Percentiles rank a stretch among this genome's conserved stretches.
phyloP scores from a whole-genome alignment of 177 flowering plant species.

The Vitis hybrid region DNA sequence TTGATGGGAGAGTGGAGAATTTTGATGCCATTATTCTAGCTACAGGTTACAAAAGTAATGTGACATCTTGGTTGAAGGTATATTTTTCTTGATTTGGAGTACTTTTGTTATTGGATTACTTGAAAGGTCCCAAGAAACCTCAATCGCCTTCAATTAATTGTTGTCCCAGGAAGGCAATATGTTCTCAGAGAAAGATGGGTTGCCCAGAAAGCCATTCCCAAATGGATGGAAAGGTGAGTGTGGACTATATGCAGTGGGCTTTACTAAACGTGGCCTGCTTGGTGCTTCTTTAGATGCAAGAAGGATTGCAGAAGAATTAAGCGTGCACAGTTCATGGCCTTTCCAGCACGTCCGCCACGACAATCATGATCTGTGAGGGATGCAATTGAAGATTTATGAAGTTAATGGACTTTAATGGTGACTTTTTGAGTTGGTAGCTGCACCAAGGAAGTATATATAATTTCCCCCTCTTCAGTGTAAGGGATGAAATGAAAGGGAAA shows the following conservation, averaged over 20 bases:
- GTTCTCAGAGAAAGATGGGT: slow-evolving; percentile 59
- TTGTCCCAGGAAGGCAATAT: slow-evolving; percentile 44
- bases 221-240: slow-evolving; percentile 74
- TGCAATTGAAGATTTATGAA: neutral
- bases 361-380: neutral
- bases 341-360: slow-evolving; percentile 10
- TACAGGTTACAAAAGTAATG: slow-evolving; percentile 91
- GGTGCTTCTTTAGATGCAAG: slow-evolving; percentile 72
- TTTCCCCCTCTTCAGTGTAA: too few relatives aligned
- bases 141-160: neutral
- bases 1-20: slow-evolving; percentile 59
- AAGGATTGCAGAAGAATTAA: slow-evolving; percentile 68
- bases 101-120: neutral
- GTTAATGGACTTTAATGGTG: neutral
- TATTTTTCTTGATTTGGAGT: neutral
- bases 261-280: slow-evolving; percentile 64
- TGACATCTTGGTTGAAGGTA: slow-evolving; percentile 94
- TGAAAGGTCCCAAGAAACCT: neutral
- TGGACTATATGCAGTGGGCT: slow-evolving; percentile 77
- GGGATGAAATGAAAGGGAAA: too few relatives aligned
- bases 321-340: slow-evolving; percentile 14
- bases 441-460: too few relatives aligned
- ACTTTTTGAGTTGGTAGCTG: too few relatives aligned
- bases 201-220: slow-evolving; percentile 54
- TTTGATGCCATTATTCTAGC: slow-evolving; percentile 83